Evolutionary conservation across 1,139 yeast genomes (phyloP), one percentile per base, ranked within the genome.

Genomic region (Saccharomyces hybrid): DNA sequence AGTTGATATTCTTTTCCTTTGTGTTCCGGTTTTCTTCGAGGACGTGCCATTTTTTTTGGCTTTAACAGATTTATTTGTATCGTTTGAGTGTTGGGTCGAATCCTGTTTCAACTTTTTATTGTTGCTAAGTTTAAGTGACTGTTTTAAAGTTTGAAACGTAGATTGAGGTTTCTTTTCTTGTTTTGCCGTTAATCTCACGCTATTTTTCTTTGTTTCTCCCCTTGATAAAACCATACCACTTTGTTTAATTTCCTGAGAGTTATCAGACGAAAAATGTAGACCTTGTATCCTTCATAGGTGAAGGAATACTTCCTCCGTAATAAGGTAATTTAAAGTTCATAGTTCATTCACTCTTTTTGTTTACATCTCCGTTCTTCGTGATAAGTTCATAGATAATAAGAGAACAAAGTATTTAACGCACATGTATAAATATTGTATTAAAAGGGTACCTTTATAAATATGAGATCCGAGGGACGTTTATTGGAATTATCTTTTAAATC

Each of bases 1-100:
- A 1, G 70, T 67, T 5, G 71, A 68, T 30, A 60, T 52, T 34
- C 70, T 54, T 48, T 67, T 63, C 16, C 50, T 55, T 23, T 56
- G 44, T 52, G 14, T 44, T 52, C 46, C 49, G 34, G 55, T 42
- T 47, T 50, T 52, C 49, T 56, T 32, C 48, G 44, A 16, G 16
- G 16, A 47, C 48, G 7, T 23, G 31, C 5, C 27, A 13, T 13
- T 20, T 2, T 25, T 26, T 20, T 20, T 26, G 25, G 23, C 30
- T 49, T 27, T 42, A 25, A 30, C 20, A 13, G 25, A 31, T 9
- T 47, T 50, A 14, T 47, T 48, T 8, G n/a, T 20, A n/a, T 47
- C 34, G 44, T 31, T 47, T 41, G 44, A 38, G 20, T 13, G 44
- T 38, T 38, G 44, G 8, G 13, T 13, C 9, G 44, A 9, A 13